phyloP scores from a whole-genome alignment of 345 rosid genomes.

The Hirschfeldia incana region DNA sequence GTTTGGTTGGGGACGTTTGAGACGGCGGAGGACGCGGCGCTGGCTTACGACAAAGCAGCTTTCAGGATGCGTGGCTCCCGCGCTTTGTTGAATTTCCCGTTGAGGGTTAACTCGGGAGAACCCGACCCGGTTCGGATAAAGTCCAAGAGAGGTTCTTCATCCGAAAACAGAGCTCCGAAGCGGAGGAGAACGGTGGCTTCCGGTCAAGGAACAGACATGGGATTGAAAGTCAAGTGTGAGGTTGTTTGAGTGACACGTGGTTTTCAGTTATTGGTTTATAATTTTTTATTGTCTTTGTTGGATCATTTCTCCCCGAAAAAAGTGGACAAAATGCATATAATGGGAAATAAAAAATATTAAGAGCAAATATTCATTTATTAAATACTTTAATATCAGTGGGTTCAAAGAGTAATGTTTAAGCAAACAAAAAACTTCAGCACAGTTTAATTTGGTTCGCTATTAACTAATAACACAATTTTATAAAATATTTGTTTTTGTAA shows the following conservation, averaged over 20 bases:
- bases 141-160: conserved; percentile 47
- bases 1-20: background rate
- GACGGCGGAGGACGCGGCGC: conserved; percentile 2
- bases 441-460: conserved; percentile 3
- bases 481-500: background rate
- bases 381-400: background rate
- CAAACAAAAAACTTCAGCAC: conserved; percentile 21
- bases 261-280: conserved; percentile 38
- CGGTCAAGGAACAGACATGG: conserved; percentile 33
- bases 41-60: background rate
- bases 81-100: background rate
- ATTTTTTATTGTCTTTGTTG: background rate
- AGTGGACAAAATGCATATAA: background rate
- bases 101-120: background rate
- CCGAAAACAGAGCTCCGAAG: conserved; percentile 56
- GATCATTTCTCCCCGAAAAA: background rate
- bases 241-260: conserved; percentile 44
- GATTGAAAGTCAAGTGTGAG: conserved; percentile 35
- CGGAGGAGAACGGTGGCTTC: conserved; percentile 54
- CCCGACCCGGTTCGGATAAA: background rate
- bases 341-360: background rate
- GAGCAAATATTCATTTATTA: conserved; percentile 26
- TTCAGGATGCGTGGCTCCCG: background rate
- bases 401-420: background rate
- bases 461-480: background rate